A percentile compares a stretch with the other conserved stretches of the same genome.
Evolutionary conservation across 306 rosid genomes (phyloP).

Genomic region (Potentilla sterilis): DNA sequence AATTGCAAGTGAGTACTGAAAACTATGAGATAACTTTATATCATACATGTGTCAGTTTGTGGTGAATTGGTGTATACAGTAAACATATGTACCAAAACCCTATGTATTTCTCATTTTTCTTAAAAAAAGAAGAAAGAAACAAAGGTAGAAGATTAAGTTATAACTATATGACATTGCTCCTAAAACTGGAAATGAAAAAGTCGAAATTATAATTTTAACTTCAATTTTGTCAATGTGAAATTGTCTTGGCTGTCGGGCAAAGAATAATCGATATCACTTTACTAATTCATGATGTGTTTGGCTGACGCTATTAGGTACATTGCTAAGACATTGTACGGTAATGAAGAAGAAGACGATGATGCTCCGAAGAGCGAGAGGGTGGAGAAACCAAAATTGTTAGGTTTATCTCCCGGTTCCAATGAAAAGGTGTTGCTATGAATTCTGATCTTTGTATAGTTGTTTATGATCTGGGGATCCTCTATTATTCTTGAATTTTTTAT

Average conservation of each 20-base stretch:
- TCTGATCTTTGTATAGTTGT: slow-evolving; percentile 11
- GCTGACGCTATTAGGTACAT: slow-evolving; percentile 65
- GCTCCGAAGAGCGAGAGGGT: slow-evolving; percentile 31
- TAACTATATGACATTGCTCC: not conserved
- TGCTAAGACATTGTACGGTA: slow-evolving; percentile 71
- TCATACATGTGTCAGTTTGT: not conserved
- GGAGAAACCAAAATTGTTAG: slow-evolving; percentile 77
- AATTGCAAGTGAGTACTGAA: slow-evolving; percentile 84
- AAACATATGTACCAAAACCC: not conserved
- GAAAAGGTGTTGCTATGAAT: slow-evolving; percentile 61
- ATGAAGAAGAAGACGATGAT: slow-evolving; percentile 60
- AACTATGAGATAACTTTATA: not conserved
- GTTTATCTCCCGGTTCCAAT: slow-evolving; percentile 57
- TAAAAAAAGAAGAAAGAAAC: not conserved
- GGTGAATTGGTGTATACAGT: not conserved
- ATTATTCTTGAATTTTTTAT: slow-evolving; percentile 23
- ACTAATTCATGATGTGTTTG: slow-evolving; percentile 11
- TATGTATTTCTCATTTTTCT: not conserved
- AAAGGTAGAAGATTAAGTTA: not conserved
- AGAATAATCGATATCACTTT: not conserved
- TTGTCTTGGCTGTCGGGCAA: not conserved
- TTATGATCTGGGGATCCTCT: slow-evolving; percentile 4
- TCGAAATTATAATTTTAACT: not conserved
- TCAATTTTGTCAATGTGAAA: not conserved
- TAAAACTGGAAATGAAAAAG: not conserved